Conservation (phyloP, 768 basidiomycete genomes). For the Mycena crocata region DNA sequence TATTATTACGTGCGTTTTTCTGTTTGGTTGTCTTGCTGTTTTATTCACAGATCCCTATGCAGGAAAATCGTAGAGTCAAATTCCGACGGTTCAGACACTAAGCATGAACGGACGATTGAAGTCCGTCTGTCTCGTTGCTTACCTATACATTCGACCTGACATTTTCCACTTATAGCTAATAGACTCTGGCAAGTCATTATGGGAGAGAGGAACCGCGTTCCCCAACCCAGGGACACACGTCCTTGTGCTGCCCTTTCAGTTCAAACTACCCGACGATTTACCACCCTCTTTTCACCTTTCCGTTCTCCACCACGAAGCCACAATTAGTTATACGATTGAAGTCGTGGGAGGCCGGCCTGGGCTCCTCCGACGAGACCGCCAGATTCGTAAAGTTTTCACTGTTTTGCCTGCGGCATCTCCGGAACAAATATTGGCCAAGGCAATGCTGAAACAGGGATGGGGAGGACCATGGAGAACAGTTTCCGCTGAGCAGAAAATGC, state of each 20-base stretch:
- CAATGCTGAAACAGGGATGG: slow-evolving; percentile 18
- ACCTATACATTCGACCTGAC: background rate
- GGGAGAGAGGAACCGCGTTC: slow-evolving; percentile 20
- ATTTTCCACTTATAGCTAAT: slow-evolving; percentile 6
- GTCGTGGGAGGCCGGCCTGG: slow-evolving; percentile 27
- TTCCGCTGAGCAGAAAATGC: slow-evolving; percentile 18
- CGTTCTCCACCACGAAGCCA: slow-evolving; percentile 8
- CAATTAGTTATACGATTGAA: slow-evolving; percentile 25
- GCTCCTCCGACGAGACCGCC: slow-evolving; percentile 17
- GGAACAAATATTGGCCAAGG: slow-evolving; percentile 20
- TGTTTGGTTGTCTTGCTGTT: background rate
- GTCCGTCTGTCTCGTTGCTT: slow-evolving; percentile 4
- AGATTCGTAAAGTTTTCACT: slow-evolving; percentile 4
- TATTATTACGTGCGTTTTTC: slow-evolving; percentile 23
- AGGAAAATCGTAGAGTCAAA: slow-evolving; percentile 24
- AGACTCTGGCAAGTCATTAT: slow-evolving; percentile 11
- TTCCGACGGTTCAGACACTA: slow-evolving; percentile 22
- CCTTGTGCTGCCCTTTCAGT: slow-evolving; percentile 19
- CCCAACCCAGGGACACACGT: slow-evolving; percentile 19
- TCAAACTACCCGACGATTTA: slow-evolving; percentile 19
- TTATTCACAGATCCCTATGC: background rate
- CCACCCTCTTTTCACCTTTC: slow-evolving; percentile 28
- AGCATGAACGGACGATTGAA: slow-evolving; percentile 17
- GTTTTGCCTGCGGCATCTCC: slow-evolving; percentile 31
- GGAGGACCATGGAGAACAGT: slow-evolving; percentile 12